Base-by-base conservation (phyloP, 805 yeast species). In the Suhomyces faveliae region DNA sequence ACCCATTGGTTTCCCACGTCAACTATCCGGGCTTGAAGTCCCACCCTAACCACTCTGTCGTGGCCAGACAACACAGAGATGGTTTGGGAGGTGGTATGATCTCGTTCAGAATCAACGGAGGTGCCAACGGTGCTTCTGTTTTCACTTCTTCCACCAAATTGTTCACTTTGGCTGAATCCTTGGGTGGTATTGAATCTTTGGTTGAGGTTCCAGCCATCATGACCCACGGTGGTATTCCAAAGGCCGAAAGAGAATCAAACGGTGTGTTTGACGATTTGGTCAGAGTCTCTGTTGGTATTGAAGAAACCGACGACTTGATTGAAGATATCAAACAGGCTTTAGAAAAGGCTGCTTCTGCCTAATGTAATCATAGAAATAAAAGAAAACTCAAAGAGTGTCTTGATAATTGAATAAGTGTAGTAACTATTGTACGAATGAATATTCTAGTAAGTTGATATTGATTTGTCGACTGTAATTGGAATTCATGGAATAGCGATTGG, bases 191-290 rank as follows among this genome's bases (percentile, higher is more conserved):
- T 53, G 96, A 89, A 73, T 84, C 91, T 7, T 75, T 88, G 61
- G 71, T 87, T 55, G 96, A 89, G 70, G 91, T 89, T 42, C 96
- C 96, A 37, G 94, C 96, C 41, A 81, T 83, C 49, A 88, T 88
- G 96, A 88, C 96, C 59, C 96, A 88, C 61, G 94, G 92, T 47
- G 96, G 96, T 64, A 88, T 88, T 66, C 89, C 94, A 61, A 74
- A 76, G 64, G 87, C 74, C 46, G 84, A 81, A 59, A 82, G 96
- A 71, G 92, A 85, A 70, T 79, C 81, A 45, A 78, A 82, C 50
- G 96, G 96, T 54, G 94, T 88, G 41, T 86, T 63, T 58, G 96
- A 87, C 61, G 89, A 87, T 68, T 78, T 89, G 68, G 76, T 89
- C 58, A 83, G 96, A 51, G 54, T 62, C n/a, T 59, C 64, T 8